These are phyloP conservation scores for Diutina rugosa DNA, from an alignment of 1,139 yeast genomes.

Conservation along the genomic window DNA sequence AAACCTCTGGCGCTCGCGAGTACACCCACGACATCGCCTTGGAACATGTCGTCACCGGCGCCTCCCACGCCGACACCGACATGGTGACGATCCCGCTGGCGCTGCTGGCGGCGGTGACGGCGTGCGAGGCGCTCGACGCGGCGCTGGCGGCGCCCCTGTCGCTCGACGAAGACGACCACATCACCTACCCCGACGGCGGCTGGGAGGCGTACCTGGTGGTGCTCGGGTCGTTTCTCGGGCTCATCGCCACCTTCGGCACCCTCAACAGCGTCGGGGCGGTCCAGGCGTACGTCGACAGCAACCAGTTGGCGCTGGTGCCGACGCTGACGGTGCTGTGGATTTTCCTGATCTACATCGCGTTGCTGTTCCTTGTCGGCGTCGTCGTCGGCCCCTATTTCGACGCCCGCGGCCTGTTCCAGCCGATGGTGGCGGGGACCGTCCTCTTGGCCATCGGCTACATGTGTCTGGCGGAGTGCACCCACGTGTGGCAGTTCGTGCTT, in stretches of 20 bases:
- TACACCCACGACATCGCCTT: background rate
- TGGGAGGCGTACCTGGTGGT: conserved; percentile 10
- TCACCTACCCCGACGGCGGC: conserved; percentile 14
- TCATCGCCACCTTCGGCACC: conserved; percentile 15
- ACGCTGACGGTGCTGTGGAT: conserved; percentile 20
- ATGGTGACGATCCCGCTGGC: background rate
- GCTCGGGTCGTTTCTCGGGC: conserved; percentile 15
- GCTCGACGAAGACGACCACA: background rate
- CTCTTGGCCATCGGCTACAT: conserved; percentile 13
- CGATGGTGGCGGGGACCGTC: conserved; percentile 9
- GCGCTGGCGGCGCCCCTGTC: background rate
- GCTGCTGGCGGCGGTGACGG: background rate
- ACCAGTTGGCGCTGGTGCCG: conserved; percentile 9
- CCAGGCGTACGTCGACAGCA: conserved; percentile 12
- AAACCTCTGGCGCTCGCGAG: background rate
- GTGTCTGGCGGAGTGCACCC: conserved; percentile 11
- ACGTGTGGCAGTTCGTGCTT: conserved; percentile 15
- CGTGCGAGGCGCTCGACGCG: background rate
- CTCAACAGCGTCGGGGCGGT: conserved; percentile 18
- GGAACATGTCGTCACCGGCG: background rate
- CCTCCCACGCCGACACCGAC: background rate
- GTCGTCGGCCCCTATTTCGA: conserved; percentile 17
- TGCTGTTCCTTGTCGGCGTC: conserved; percentile 15
- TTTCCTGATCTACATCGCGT: conserved; percentile 17
- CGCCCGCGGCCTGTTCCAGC: conserved; percentile 11